Base-by-base conservation (phyloP, 2,329 filamentous ascomycete genomes). In the Coniochaeta sp. region DNA sequence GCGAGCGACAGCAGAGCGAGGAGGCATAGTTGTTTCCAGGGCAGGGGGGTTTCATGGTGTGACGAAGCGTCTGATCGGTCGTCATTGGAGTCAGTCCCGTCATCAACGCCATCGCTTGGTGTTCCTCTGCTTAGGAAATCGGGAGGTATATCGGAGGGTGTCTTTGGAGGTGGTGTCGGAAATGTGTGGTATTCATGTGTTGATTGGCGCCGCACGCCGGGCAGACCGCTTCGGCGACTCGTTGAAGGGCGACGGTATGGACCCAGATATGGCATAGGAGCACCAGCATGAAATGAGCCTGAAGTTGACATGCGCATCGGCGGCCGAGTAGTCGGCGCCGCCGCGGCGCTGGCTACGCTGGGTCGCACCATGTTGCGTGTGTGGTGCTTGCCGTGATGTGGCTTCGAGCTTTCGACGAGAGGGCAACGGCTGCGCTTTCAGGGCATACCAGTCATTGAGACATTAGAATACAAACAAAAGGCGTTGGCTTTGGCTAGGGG, bases 1-100 rank as follows among this genome's bases (percentile, higher is more conserved):
- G 90, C 89, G 24, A 99, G 81, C 7, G 93, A 93, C 62, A 99
- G 90, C 65, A 97, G 77, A 1, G 93, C 93, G 36, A 99, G 79
- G 14, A 98, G 84, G 5, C 87, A 82, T 62, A 99, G 87, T 77
- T 98, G 95, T 65, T 81, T 86, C 65, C 86, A 85, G 0, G 95
- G 95, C 19, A 99, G 76, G 0, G 93, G 93, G 1, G 91, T 90
- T 65, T 85, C 81, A 64, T 81, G 75, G 63, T 77, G 65, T 70
- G 44, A 71, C 70, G 28, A 71, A 56, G 54, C 58, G 10, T 57
- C 59, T 4, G 61, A 59, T 58, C 58, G 62, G 61, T 70, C 38
- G 47, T 57, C 38, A 16, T 58, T 59, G 42, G 58, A 58, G 6
- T 59, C 57, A 19, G 40, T 36, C 9, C 47, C 58, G 5, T 58